phyloP scores from a whole-genome alignment of 257 asterid genomes.

The Solanum pennellii region DNA sequence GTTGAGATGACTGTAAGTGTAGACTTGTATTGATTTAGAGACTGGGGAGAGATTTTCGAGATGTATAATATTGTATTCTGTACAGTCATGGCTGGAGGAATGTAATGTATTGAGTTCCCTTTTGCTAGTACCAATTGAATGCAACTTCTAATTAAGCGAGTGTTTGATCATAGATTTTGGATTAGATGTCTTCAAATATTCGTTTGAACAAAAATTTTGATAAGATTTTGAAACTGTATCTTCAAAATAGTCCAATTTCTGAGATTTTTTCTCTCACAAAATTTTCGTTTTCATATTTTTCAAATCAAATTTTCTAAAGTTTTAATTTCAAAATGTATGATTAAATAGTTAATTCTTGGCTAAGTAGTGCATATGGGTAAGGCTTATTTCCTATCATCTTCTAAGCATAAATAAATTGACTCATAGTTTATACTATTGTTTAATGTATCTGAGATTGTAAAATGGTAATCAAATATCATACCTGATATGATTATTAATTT shows the following conservation, averaged over 20 bases:
- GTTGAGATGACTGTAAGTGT: background rate
- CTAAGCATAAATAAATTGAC: background rate
- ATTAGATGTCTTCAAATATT: background rate
- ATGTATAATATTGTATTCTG: background rate
- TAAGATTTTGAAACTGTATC: background rate
- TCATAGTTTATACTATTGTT: background rate
- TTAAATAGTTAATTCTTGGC: background rate
- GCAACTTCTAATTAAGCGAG: background rate
- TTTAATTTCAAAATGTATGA: background rate
- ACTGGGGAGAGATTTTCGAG: background rate
- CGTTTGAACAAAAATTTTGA: fast-evolving
- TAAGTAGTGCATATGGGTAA: background rate
- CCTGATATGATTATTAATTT: background rate
- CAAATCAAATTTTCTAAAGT: background rate
- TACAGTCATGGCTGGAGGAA: background rate
- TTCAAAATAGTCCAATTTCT: background rate
- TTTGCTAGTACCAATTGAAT: background rate
- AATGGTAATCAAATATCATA: background rate
- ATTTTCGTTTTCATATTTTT: no score
- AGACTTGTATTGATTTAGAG: background rate
- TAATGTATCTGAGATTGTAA: background rate
- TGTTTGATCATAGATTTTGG: background rate
- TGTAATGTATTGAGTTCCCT: background rate
- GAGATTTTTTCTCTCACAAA: background rate
- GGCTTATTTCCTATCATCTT: background rate